Evolutionary conservation across 768 basidiomycete species (phyloP), one percentile per base, ranked within the genome.

Genomic region (Boletus tomentosulus): DNA sequence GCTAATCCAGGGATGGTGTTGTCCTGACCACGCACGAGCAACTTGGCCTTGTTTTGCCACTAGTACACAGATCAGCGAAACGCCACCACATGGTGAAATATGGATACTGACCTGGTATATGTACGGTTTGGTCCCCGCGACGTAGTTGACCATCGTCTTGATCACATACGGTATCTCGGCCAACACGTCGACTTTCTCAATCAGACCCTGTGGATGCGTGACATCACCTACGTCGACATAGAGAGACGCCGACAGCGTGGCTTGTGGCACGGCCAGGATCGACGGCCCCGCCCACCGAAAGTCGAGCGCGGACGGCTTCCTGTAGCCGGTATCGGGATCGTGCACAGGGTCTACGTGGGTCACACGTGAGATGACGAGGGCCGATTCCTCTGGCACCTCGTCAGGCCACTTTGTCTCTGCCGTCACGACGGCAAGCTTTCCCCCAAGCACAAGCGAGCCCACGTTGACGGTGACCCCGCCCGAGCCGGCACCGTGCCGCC

Each of bases 151-250:
- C 57, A 93, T 87, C 70, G 93, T 84, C 76, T 93, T 92, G 68
- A 99, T 73, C 51, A 96, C 84, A 56, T 87, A 85, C 11, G 97
- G 97, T 58, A 97, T 91, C 75, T 99, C 95, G 6, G 89, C 94
- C 9, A 99, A 80, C 3, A 98, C 85, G 64, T 99, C 94, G 27
- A 98, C 91, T 71, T 96, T 94, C 70, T 93, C 91, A 48, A 95
- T 79, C 60, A 97, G 73, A 1, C 92, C 92, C 37, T 82, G 83
- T 13, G 84, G 83, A n/a, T 72, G 67, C 51, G 73, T 69, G 27
- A 81, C 72, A 47, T 73, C 67, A 25, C 89, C 86, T 43, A 93
- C 71, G 53, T 85, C 80, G 33, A 79, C 73, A 22, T 74, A 61
- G 35, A 89, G 57, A 22, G 76, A 77, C 11, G 84, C 89, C 34